A percentile compares a stretch with the other conserved stretches of the same genome.
Evolutionary conservation across 306 rosid species (phyloP).

Genomic region (Dryas drummondii): DNA sequence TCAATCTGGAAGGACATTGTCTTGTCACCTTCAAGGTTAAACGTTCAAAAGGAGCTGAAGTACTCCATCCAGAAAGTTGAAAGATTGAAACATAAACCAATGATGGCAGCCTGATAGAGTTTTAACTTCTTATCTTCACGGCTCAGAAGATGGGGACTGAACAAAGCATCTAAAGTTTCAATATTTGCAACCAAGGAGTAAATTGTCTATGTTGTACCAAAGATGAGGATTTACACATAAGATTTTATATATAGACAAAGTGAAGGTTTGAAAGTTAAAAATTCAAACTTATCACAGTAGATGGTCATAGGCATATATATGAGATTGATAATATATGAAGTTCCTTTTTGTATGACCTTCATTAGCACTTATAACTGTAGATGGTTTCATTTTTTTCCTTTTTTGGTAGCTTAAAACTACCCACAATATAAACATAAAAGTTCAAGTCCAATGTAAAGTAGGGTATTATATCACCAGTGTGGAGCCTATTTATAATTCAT

Average conservation of each 20-base stretch:
- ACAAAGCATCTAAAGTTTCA: slow-evolving; percentile 25
- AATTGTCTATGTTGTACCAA: slow-evolving; percentile 23
- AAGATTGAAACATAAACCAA: slow-evolving; percentile 34
- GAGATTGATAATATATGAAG: slow-evolving; percentile 1
- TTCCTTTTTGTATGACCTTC: background rate
- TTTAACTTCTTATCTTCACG: slow-evolving; percentile 18
- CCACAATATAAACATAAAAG: background rate
- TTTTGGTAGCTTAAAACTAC: background rate
- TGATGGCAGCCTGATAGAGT: background rate
- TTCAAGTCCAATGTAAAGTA: background rate
- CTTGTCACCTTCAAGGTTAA: slow-evolving; percentile 79
- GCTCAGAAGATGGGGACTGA: slow-evolving; percentile 23
- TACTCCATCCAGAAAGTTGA: slow-evolving; percentile 76
- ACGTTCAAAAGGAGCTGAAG: slow-evolving; percentile 84
- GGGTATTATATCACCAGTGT: background rate
- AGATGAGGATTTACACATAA: slow-evolving; percentile 25
- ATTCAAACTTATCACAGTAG: background rate
- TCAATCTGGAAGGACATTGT: slow-evolving; percentile 95
- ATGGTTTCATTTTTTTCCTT: background rate
- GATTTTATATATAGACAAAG: slow-evolving; percentile 6
- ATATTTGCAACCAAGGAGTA: slow-evolving; percentile 20
- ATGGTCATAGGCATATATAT: background rate
- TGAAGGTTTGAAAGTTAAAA: slow-evolving; percentile 6
- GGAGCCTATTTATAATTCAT: background rate
- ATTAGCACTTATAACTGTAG: background rate